These are phyloP conservation scores for Colletotrichum brevisporum DNA, from an alignment of 2,329 filamentous ascomycete genomes.

Conservation along the genomic window DNA sequence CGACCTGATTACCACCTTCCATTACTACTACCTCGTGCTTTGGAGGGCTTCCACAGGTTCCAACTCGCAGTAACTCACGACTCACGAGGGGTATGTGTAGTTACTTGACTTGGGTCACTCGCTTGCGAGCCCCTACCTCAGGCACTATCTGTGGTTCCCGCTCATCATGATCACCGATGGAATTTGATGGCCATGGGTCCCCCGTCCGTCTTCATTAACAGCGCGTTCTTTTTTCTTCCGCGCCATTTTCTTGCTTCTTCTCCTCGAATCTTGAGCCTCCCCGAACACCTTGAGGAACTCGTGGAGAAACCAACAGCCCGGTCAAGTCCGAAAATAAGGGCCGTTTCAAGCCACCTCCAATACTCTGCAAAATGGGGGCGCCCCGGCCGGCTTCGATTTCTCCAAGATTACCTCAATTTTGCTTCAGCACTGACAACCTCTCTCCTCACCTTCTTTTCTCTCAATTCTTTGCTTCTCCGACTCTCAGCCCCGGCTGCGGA, in stretches of 20 bases:
- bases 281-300: neutral
- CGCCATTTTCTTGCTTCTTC: slow-evolving; percentile 6
- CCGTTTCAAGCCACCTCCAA: slow-evolving; percentile 37
- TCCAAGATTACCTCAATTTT: slow-evolving; percentile 36
- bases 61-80: too few species aligned
- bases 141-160: slow-evolving; percentile 8
- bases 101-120: neutral
- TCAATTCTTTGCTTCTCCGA: slow-evolving; percentile 1
- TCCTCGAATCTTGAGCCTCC: slow-evolving; percentile 23
- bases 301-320: slow-evolving; percentile 37
- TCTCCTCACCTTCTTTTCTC: neutral
- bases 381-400: slow-evolving; percentile 27
- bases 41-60: too few species aligned
- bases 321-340: slow-evolving; percentile 38
- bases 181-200: slow-evolving; percentile 19
- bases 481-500: slow-evolving; percentile 10
- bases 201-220: slow-evolving; percentile 6
- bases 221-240: slow-evolving; percentile 5
- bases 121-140: slow-evolving; percentile 7
- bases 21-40: too few species aligned
- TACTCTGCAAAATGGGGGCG: slow-evolving; percentile 20
- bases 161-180: slow-evolving; percentile 31
- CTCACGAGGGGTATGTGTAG: too few species aligned
- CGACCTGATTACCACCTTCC: too few species aligned
- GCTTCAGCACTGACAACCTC: neutral